Evolutionary conservation across 805 yeast species (phyloP).

Genomic region (Lachancea dasiensis): DNA sequence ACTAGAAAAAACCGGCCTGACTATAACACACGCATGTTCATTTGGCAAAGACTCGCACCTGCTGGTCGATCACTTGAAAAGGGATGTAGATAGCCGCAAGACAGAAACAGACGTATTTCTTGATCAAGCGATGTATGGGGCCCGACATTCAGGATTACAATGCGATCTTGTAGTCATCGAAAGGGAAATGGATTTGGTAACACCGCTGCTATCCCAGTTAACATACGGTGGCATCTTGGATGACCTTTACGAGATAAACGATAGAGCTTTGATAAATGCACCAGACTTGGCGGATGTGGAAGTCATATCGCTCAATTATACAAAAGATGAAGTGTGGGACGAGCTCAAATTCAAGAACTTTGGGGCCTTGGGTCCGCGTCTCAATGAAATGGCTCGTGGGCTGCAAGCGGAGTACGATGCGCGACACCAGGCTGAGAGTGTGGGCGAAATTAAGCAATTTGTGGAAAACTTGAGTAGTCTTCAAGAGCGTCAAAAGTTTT

Average conservation of each 20-base stretch:
- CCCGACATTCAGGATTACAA: slow-evolving; percentile 41
- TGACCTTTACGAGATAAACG: slow-evolving; percentile 50
- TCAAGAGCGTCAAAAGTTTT: slow-evolving; percentile 59
- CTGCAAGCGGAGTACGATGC: slow-evolving; percentile 64
- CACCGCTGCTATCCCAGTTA: slow-evolving; percentile 69
- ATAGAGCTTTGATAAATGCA: slow-evolving; percentile 4
- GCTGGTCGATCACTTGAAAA: slow-evolving; percentile 17
- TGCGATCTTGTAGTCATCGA: slow-evolving; percentile 75
- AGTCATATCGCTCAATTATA: slow-evolving; percentile 13
- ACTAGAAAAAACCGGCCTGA: slow-evolving; percentile 19
- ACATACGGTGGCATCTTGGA: slow-evolving; percentile 79
- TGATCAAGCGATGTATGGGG: slow-evolving; percentile 29
- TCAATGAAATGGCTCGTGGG: slow-evolving; percentile 64
- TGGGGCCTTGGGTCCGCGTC: slow-evolving; percentile 65
- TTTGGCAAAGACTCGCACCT: slow-evolving; percentile 23
- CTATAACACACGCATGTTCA: slow-evolving; percentile 23
- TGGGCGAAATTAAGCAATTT: slow-evolving; percentile 61
- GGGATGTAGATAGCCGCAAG: slow-evolving; percentile 13
- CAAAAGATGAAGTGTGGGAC: slow-evolving; percentile 29
- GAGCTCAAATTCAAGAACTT: slow-evolving; percentile 63
- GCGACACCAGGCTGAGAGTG: slow-evolving; percentile 49
- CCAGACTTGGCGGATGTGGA: slow-evolving; percentile 24
- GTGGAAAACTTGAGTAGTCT: slow-evolving; percentile 64
- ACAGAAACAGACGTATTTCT: slow-evolving; percentile 19
- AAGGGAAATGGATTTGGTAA: slow-evolving; percentile 64